Base-by-base conservation (phyloP, 768 basidiomycete genomes). In the Leccinum olivaceopallidum region DNA sequence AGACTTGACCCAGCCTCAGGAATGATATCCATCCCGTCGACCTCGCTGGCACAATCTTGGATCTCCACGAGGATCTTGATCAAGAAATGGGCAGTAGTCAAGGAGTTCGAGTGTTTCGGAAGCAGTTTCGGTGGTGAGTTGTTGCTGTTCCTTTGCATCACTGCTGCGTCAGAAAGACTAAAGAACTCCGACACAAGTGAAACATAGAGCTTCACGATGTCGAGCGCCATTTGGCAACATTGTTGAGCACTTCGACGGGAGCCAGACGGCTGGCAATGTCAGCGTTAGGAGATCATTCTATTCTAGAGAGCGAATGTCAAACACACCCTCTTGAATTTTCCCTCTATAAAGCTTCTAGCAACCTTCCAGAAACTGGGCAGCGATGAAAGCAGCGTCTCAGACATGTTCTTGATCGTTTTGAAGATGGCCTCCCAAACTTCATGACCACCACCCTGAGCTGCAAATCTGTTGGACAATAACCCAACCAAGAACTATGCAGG, bases 291-390 rank as follows among this genome's bases (percentile, higher is more conserved):
- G 2, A 34, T 37, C 34, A 36, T 59, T 8, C 18, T 9, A 16
- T 13, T 22, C 20, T 6, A 20, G 44, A 20, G 16, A 50, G 26
- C 22, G 8, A 47, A 39, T 3, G 20, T 37, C 30, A 36, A 55
- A 70, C 76, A 58, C 57, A 95, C 95, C 83, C 88, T 94, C 73
- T 87, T 89, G 72, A 91, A 95, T 73, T 92, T 94, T 5, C 97
- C 96, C 48, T 97, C 95, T 77, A 95, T 86, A 69, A 95, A 96
- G 24, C 84, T 86, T 73, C 85, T 92, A 2, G 92, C 88, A 53
- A 99, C 91, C 70, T 87, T 90, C 94, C 94, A 96, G 76, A 98
- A 98, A 67, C 84, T 92, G 14, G 96, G 95, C 24, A 99, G 81
- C 2, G 89, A 83, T n/a, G 87, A 79, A 13, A 95, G 73, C 73